Evolutionary conservation across 345 rosid species (phyloP), one percentile per base, ranked within the genome.

Genomic region (Pelargonium nanum): DNA sequence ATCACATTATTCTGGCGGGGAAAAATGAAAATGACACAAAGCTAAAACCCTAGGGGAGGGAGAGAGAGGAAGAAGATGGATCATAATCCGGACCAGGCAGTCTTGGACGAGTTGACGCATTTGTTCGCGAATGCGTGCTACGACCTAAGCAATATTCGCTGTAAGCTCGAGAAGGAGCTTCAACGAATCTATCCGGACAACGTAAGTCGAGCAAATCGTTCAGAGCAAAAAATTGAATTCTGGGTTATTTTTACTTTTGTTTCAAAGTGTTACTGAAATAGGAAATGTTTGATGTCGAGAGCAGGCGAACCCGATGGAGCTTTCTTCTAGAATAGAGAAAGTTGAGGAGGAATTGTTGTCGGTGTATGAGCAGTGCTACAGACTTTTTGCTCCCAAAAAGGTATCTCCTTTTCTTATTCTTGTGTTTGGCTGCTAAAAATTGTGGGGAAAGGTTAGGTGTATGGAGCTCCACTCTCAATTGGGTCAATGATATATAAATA

Each of bases 331-430:
- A 69, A 79, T 88, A 26, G 83, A 88, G 85, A 88, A 88, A 76
- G 45, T 88, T 3, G 88, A 80, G 70, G 96, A 83, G 21, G 96
- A 89, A n/a, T 65, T 89, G 20, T 62, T 80, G 5, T 45, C 48
- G 9, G 69, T 89, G 64, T 83, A 81, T 70, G 85, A 83, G 61
- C 93, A 89, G 61, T 92, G 96, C 75, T 84, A 80, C 5, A 85
- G 85, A 65, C 95, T 92, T 56, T 78, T 92, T 22, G 80, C 86
- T 0, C 95, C 95, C 58, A 92, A 92, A 62, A 96, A 91, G 95
- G 98, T 91, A 53, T 19, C 19, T 64, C 22, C 34, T 57, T 62
- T 51, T 26, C 16, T 12, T 40, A 6, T 17, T 40, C 48, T 40
- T 40, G 1, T 40, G 48, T 12, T 40, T 40, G 13, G 48, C 48